Evolutionary conservation across 2,329 filamentous ascomycete genomes (phyloP).

Genomic region (Aureobasidium sp.): DNA sequence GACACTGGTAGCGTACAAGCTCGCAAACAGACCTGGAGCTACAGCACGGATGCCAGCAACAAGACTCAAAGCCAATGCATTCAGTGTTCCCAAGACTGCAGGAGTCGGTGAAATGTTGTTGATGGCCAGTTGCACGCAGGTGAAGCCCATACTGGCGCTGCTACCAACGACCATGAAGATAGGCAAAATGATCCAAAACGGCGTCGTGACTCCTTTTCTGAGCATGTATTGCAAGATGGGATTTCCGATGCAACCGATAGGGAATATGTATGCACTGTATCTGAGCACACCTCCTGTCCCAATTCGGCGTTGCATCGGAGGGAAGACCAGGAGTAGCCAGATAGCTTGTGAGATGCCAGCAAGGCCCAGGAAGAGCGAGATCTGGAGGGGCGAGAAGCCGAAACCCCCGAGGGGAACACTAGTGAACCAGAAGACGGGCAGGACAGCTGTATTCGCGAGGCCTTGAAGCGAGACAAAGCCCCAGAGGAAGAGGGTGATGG

Average conservation of each 20-base stretch:
- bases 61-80: slow-evolving; percentile 59
- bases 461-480: slow-evolving; percentile 61
- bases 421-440: slow-evolving; percentile 64
- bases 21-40: slow-evolving; percentile 58
- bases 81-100: slow-evolving; percentile 61
- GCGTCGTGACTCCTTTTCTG: slow-evolving; percentile 34
- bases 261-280: slow-evolving; percentile 52
- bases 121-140: slow-evolving; percentile 62
- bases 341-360: slow-evolving; percentile 60
- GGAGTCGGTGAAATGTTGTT: slow-evolving; percentile 66
- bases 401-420: slow-evolving; percentile 56
- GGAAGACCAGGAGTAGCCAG: slow-evolving; percentile 67
- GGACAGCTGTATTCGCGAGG: slow-evolving; percentile 63
- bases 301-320: slow-evolving; percentile 55
- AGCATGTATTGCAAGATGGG: slow-evolving; percentile 54
- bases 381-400: slow-evolving; percentile 54
- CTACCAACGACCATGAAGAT: slow-evolving; percentile 48
- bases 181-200: slow-evolving; percentile 54
- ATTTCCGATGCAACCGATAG: slow-evolving; percentile 52
- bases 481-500: slow-evolving; percentile 59
- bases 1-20: slow-evolving; percentile 61
- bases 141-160: slow-evolving; percentile 63
- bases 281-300: slow-evolving; percentile 62
- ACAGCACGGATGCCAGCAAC: slow-evolving; percentile 58
- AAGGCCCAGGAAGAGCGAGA: slow-evolving; percentile 59